Evolutionary conservation across 2,329 filamentous ascomycete species (phyloP).

Genomic region (Calycina marina): DNA sequence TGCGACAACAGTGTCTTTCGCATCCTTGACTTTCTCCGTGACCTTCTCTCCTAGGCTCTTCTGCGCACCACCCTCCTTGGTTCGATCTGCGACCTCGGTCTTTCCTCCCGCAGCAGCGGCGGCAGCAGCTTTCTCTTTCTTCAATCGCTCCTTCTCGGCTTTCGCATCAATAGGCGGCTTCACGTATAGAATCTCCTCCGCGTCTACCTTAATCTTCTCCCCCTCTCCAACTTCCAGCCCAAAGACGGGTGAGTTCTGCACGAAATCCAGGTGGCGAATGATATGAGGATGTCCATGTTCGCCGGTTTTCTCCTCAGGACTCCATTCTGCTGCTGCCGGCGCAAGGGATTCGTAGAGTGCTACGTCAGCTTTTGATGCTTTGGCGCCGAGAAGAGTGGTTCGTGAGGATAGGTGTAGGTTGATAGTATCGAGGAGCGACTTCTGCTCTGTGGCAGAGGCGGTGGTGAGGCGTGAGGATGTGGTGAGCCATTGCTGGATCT

Average conservation of each 20-base stretch:
- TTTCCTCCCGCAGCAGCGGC: conserved; percentile 36
- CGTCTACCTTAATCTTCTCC: conserved; percentile 67
- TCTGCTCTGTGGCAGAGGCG: conserved; percentile 36
- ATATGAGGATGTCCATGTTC: conserved; percentile 83
- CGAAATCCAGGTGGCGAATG: conserved; percentile 82
- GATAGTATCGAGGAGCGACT: conserved; percentile 59
- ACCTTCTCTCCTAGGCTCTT: conserved; percentile 37
- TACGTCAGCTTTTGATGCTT: conserved; percentile 78
- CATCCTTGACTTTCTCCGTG: conserved; percentile 30
- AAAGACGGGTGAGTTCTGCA: conserved; percentile 74
- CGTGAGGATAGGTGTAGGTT: conserved; percentile 80
- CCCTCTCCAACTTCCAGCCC: conserved; percentile 52
- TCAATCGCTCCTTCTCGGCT: conserved; percentile 90
- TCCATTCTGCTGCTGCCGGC: conserved; percentile 66
- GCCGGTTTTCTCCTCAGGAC: conserved; percentile 73
- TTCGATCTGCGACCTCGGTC: conserved; percentile 41
- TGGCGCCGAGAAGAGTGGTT: conserved; percentile 77
- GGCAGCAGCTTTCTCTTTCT: conserved; percentile 81
- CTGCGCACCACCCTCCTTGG: conserved; percentile 33
- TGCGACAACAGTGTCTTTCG: conserved; percentile 22
- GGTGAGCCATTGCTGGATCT: conserved; percentile 80
- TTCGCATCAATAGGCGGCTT: conserved; percentile 83
- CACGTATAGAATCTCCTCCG: conserved; percentile 68
- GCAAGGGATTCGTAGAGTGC: conserved; percentile 69
- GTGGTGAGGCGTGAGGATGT: conserved; percentile 54